Evolutionary conservation across 257 asterid genomes (phyloP), one percentile per base, ranked within the genome.

Genomic region (Thymus quinquecostatus): DNA sequence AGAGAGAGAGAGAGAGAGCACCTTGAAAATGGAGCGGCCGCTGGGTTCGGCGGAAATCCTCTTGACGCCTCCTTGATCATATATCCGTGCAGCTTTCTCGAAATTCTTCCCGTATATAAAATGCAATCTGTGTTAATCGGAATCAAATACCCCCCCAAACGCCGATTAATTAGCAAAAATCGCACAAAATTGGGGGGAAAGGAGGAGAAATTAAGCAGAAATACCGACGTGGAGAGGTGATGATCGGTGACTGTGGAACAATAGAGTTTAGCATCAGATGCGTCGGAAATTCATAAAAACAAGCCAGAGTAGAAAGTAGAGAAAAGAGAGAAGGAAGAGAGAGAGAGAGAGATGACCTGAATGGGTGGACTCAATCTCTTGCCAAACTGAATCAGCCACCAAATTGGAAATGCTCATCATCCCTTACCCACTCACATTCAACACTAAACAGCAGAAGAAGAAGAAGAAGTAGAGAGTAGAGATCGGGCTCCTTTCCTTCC

Each of bases 321-420:
- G 50, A 34, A 10, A 51, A 64, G 33, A 53, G 48, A 13, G 1
- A 51, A 14, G 4, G 30, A 14, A 11, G 41, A 36, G 2, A n/a
- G 5, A 7, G 41, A 36, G 41, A 21, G 41, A 5, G 41, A 38
- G 41, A 5, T 38, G 41, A 91, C 98, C 98, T 83, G 94, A 82
- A 33, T 67, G 85, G 50, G 93, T 80, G 47, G 92, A 84, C 44
- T 86, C 85, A 30, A 92, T 88, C 4, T 81, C 91, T 28, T 81
- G 76, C 99, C 99, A 95, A 49, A 88, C 77, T 28, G 87, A 79
- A 48, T 92, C 97, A n/a, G 96, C 91, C 5, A 87, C 94, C 72
- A 66, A 69, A 65, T 9, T 68, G 40, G 85, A 86, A 27, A 82
- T 77, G 76, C 80, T 83, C 99, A 95, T 93, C 58, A 95, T 93